Evolutionary conservation across 1,284 basidiomycete species (phyloP), one percentile per base, ranked within the genome.

Genomic region (Cryptococcus sp.): DNA sequence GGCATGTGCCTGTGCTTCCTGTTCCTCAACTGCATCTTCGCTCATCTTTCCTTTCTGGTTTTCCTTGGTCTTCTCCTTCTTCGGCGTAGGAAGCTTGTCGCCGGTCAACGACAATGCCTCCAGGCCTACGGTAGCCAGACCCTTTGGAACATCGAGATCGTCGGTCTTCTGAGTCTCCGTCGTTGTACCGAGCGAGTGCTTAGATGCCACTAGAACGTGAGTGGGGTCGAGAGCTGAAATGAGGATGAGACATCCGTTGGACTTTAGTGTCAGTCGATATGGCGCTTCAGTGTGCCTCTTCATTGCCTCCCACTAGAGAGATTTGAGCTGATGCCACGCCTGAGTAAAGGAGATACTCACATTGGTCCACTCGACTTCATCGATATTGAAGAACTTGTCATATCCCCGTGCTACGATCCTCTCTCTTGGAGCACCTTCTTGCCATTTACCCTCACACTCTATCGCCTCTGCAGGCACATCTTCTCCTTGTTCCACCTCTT

Each of bases 341-440:
- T 23, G 23, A 23, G 23, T 41, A 23, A 14, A 10, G 10, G 38
- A 3, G 15, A 3, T 6, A 79, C 87, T 70, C 67, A 95, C 94
- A 54, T 85, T 86, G 0, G 88, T 94, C 92, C 94, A 98, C 1
- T 88, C 86, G 32, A 98, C 90, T 72, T 98, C 95, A 33, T 86
- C 89, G 36, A 96, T 89, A 72, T 97, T 98, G 81, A 98, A 98
- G 78, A 99, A 98, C 78, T 99, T 99, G 81, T 98, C 96, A 69
- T 99, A 98, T 0, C 95, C 95, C 49, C 96, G 80, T 0, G 84
- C 88, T 0, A 95, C 86, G 55, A 99, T 95, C 49, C 90, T 78
- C 67, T 89, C 81, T 52, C 73, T 67, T 34, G 65, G 69, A 44
- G 66, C 42, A 60, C 49, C 41, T 3, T 62, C 52, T 33, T 52